A percentile compares a stretch with the other conserved stretches of the same genome.
Conservation (phyloP, 2,329 filamentous ascomycete genomes). For the Venturiaceae sp. region DNA sequence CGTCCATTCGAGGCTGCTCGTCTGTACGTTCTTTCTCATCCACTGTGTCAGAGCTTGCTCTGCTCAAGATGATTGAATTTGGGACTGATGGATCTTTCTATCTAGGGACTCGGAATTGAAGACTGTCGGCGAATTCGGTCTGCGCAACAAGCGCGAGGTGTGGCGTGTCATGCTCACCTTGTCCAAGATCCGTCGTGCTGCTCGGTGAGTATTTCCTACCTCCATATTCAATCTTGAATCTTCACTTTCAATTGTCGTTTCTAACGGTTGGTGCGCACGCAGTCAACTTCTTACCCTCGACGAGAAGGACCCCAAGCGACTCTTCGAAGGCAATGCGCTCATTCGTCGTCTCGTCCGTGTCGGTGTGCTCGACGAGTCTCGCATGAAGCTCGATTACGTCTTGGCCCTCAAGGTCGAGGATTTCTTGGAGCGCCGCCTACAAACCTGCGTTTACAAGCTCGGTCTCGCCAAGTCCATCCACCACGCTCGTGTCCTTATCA, state of each 20-base stretch:
- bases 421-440: conserved; percentile 99
- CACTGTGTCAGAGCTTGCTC: conserved; percentile 98
- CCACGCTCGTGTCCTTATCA: conserved; percentile 99
- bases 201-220: conserved; percentile 59
- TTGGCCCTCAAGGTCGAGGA: conserved; percentile 98
- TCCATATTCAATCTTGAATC: not conserved
- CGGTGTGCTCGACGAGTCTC: conserved; percentile 98
- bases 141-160: conserved; percentile 99
- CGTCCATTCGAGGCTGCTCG: conserved; percentile 99
- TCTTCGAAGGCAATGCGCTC: conserved; percentile 99
- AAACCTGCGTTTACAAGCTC: conserved; percentile 99
- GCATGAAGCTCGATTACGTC: conserved; percentile 99
- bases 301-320: conserved; percentile 99
- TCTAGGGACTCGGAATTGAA: conserved; percentile 97
- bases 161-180: conserved; percentile 99
- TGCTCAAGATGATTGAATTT: conserved; percentile 76
- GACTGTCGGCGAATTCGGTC: conserved; percentile 99
- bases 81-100: conserved; percentile 50
- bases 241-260: not conserved
- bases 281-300: conserved; percentile 99
- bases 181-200: conserved; percentile 99
- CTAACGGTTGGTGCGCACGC: conserved; percentile 12
- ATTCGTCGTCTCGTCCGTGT: conserved; percentile 99
- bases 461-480: conserved; percentile 99
- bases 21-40: conserved; percentile 92